Percentiles rank a stretch among this genome's conserved stretches.
Conservation (phyloP, 345 rosid species). For the Crucihimalaya himalaica region DNA sequence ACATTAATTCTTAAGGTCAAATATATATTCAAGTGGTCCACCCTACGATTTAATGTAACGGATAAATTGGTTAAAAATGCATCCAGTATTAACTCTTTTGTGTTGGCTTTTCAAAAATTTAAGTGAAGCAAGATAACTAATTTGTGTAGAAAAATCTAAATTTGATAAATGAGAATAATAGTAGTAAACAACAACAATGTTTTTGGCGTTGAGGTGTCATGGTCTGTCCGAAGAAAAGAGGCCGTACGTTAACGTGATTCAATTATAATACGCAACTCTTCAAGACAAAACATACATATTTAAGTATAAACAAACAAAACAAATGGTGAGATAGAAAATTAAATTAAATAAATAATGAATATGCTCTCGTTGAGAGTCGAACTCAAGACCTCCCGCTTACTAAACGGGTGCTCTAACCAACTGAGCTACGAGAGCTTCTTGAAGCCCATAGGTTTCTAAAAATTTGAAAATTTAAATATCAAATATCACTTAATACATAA, state of each 20-base stretch:
- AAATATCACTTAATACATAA: neutral
- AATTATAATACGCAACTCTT: conserved; percentile 33
- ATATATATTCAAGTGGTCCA: neutral
- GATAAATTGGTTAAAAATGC: too few species aligned
- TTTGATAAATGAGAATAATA: neutral
- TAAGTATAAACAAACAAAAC: neutral
- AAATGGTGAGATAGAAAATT: neutral
- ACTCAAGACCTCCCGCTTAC: conserved; percentile 99
- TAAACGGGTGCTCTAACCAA: conserved; percentile 99
- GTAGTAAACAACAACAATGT: neutral
- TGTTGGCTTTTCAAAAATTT: too few species aligned
- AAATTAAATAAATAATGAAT: fast-evolving
- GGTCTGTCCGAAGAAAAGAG: conserved; percentile 26
- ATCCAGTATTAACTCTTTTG: too few species aligned
- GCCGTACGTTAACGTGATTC: conserved; percentile 22
- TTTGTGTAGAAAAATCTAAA: neutral
- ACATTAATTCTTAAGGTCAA: too few species aligned
- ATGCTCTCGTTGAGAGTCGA: conserved; percentile 62
- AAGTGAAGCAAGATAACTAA: neutral
- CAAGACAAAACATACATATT: neutral
- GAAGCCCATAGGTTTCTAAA: fast-evolving
- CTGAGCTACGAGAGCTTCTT: conserved; percentile 90
- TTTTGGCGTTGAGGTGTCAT: conserved; percentile 17
- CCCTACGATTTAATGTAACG: neutral
- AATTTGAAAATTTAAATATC: neutral